These are phyloP conservation scores for Juglanconis juglandina DNA, from an alignment of 2,329 filamentous ascomycete genomes.

Conservation along the genomic window DNA sequence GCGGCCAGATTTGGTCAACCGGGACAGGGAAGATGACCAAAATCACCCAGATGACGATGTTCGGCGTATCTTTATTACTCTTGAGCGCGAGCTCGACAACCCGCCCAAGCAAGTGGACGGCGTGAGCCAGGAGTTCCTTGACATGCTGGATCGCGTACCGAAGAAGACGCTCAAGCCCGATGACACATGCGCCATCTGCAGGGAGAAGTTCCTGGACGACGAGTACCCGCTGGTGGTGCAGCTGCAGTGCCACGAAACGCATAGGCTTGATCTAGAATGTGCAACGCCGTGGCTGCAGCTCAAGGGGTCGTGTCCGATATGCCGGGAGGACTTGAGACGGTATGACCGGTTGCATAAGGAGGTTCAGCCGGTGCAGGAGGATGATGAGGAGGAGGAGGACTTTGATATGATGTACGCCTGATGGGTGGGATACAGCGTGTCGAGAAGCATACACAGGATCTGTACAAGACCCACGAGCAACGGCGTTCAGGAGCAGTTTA, in stretches of 20 bases:
- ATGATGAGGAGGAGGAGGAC: slow-evolving; percentile 48
- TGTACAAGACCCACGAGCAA: neutral
- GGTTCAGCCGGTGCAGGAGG: slow-evolving; percentile 12
- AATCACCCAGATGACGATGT: neutral
- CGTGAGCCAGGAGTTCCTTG: slow-evolving; percentile 57
- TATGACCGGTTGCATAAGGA: slow-evolving; percentile 14
- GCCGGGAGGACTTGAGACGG: slow-evolving; percentile 56
- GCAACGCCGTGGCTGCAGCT: slow-evolving; percentile 62
- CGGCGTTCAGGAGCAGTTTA: slow-evolving; percentile 1
- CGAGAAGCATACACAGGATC: neutral
- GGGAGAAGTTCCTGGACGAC: slow-evolving; percentile 59
- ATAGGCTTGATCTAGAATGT: slow-evolving; percentile 65
- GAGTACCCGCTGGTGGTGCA: slow-evolving; percentile 61
- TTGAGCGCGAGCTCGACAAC: slow-evolving; percentile 39
- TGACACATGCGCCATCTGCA: slow-evolving; percentile 61
- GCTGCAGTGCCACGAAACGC: slow-evolving; percentile 54
- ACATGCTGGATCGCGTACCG: slow-evolving; percentile 55
- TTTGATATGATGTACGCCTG: slow-evolving; percentile 45
- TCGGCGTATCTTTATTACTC: slow-evolving; percentile 38
- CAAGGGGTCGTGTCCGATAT: slow-evolving; percentile 64
- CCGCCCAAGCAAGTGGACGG: slow-evolving; percentile 52
- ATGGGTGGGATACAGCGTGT: neutral
- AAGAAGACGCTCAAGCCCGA: slow-evolving; percentile 47
- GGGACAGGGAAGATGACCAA: neutral
- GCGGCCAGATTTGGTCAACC: neutral